A percentile compares a stretch with the other conserved stretches of the same genome.
These are phyloP conservation scores for Blastomyces gilchristii DNA, from an alignment of 2,329 filamentous ascomycete species.

Conservation along the genomic window DNA sequence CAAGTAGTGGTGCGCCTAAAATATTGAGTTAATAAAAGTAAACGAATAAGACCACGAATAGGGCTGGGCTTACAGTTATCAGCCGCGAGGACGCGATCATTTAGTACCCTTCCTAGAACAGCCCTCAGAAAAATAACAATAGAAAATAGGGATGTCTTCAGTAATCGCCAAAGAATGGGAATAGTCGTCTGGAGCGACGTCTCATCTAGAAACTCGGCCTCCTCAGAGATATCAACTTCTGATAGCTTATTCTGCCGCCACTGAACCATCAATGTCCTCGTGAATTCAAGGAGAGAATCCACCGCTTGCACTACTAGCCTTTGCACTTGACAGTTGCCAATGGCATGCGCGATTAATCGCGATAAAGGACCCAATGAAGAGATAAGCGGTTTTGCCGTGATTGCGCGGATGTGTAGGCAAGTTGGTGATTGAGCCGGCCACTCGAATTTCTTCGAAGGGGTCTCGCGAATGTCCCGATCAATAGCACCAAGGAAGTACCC, in stretches of 20 bases:
- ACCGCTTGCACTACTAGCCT: slow-evolving; percentile 33
- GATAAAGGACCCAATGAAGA: slow-evolving; percentile 53
- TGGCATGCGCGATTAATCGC: slow-evolving; percentile 50
- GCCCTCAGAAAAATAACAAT: slow-evolving; percentile 65
- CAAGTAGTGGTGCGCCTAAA: slow-evolving; percentile 52
- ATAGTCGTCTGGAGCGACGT: slow-evolving; percentile 58
- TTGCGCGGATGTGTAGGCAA: slow-evolving; percentile 46
- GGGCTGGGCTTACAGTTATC: slow-evolving; percentile 37
- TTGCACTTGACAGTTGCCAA: slow-evolving; percentile 46
- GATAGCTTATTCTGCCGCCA: slow-evolving; percentile 70
- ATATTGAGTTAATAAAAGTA: slow-evolving; percentile 11
- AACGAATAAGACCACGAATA: not conserved
- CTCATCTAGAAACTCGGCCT: slow-evolving; percentile 51
- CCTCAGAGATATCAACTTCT: slow-evolving; percentile 58
- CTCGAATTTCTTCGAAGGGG: slow-evolving; percentile 45
- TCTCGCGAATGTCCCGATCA: slow-evolving; percentile 54
- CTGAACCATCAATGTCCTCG: slow-evolving; percentile 53
- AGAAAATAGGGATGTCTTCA: slow-evolving; percentile 67
- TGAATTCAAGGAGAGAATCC: slow-evolving; percentile 58
- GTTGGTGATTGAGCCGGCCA: slow-evolving; percentile 55
- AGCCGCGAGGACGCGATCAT: slow-evolving; percentile 45
- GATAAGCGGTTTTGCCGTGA: slow-evolving; percentile 49
- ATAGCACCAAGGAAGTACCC: slow-evolving; percentile 65
- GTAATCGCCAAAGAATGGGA: slow-evolving; percentile 61
- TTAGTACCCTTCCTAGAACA: slow-evolving; percentile 55